Percentiles rank a stretch among this genome's conserved stretches.
Evolutionary conservation across 257 asterid species (phyloP).

Genomic region (Solanum peruvianum): DNA sequence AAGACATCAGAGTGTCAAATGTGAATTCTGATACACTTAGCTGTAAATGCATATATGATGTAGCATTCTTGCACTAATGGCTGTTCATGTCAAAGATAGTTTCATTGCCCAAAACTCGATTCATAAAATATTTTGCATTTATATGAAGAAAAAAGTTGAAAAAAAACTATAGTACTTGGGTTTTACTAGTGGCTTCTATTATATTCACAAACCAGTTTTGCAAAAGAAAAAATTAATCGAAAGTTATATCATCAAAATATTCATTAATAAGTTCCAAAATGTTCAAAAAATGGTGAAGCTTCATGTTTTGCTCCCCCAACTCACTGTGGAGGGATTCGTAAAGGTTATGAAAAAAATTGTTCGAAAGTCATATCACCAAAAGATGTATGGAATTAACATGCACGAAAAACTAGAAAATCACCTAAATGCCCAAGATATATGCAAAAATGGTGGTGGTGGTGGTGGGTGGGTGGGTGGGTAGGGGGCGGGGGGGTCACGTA

Average conservation of each 20-base stretch:
- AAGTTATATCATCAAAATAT: neutral
- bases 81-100: neutral
- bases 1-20: neutral
- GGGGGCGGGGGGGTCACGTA: no score
- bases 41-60: neutral
- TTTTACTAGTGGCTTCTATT: neutral
- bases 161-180: neutral
- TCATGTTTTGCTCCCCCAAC: accelerated
- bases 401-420: no score
- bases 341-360: neutral
- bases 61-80: neutral
- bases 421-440: neutral
- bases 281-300: neutral
- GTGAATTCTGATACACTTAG: neutral
- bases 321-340: neutral
- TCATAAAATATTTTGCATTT: neutral
- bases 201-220: neutral
- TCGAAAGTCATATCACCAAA: no score
- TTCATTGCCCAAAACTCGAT: neutral
- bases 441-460: no score
- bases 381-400: no score
- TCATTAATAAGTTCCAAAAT: no score
- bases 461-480: no score
- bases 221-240: neutral
- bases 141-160: neutral